phyloP scores from a whole-genome alignment of 202 grass and related monocot genomes.

The Dendrocalamus latiflorus region DNA sequence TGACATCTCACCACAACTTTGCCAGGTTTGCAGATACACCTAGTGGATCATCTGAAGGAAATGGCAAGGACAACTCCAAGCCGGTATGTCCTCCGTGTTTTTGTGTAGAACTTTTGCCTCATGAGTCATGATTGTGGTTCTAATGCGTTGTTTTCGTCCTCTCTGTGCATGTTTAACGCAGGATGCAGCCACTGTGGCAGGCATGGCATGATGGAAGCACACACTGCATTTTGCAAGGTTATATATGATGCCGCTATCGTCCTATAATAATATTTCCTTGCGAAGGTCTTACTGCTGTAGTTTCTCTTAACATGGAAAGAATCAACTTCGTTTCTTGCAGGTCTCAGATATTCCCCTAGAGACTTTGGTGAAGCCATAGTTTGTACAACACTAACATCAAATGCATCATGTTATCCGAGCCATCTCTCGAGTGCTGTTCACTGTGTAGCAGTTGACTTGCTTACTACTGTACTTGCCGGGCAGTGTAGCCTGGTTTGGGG shows the following conservation, averaged over 20 bases:
- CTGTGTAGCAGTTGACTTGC: slow-evolving; percentile 23
- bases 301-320: slow-evolving; percentile 17
- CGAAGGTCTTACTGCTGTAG: neutral
- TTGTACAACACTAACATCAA: slow-evolving; percentile 48
- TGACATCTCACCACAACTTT: slow-evolving; percentile 11
- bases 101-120: neutral
- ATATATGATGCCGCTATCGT: neutral
- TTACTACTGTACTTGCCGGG: slow-evolving; percentile 18
- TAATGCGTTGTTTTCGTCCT: neutral
- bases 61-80: slow-evolving; percentile 48
- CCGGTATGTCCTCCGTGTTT: slow-evolving; percentile 39
- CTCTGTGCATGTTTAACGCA: slow-evolving; percentile 27
- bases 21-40: slow-evolving; percentile 59
- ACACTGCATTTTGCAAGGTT: slow-evolving; percentile 13
- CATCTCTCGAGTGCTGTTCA: slow-evolving; percentile 33
- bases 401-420: slow-evolving; percentile 18
- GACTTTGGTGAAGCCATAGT: slow-evolving; percentile 27
- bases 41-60: slow-evolving; percentile 39
- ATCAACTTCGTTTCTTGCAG: neutral
- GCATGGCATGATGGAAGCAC: slow-evolving; percentile 46
- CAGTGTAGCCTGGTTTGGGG: slow-evolving; percentile 26
- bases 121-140: neutral
- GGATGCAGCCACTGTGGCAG: slow-evolving; percentile 47
- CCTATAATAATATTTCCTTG: neutral
- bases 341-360: slow-evolving; percentile 5